Conservation (phyloP, 2,329 filamentous ascomycete species). For the Uncinocarpus reesii region DNA sequence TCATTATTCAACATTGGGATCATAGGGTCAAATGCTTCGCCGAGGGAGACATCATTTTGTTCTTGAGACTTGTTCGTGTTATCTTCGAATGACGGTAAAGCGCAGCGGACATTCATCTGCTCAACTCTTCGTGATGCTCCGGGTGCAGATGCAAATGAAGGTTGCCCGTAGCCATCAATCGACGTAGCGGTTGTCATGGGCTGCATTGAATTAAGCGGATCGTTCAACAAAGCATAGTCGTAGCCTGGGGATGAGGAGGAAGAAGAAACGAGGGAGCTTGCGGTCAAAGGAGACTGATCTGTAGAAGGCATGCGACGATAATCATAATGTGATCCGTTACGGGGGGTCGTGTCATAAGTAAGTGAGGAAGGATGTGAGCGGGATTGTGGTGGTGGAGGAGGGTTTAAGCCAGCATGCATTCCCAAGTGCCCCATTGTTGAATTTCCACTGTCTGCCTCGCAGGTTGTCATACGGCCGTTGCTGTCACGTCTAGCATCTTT, state of each 20-base stretch:
- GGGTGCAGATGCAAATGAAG: constrained; percentile 21
- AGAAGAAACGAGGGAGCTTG: constrained; percentile 32
- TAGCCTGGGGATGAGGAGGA: constrained; percentile 31
- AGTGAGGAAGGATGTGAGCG: constrained; percentile 28
- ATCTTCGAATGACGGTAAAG: constrained; percentile 24
- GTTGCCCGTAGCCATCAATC: constrained; percentile 29
- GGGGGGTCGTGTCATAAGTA: constrained; percentile 28
- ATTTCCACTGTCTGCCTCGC: constrained; percentile 45
- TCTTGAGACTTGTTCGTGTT: constrained; percentile 24
- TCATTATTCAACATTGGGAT: constrained; percentile 24
- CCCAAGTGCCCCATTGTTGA: constrained; percentile 26
- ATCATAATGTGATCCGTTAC: constrained; percentile 27
- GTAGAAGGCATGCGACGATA: constrained; percentile 29
- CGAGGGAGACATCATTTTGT: constrained; percentile 20
- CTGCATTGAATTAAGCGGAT: constrained; percentile 33
- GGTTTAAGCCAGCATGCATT: constrained; percentile 25
- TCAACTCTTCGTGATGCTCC: constrained; percentile 20
- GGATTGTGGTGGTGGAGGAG: constrained; percentile 10
- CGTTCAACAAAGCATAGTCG: constrained; percentile 30
- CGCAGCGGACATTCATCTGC: constrained; percentile 19
- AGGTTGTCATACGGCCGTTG: constrained; percentile 59
- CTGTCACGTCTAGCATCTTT: constrained; percentile 60
- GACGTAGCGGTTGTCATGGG: constrained; percentile 27
- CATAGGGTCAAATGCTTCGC: constrained; percentile 27
- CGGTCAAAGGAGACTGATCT: constrained; percentile 31